These are phyloP conservation scores for Trichophyton benhamiae DNA, from an alignment of 2,329 filamentous ascomycete genomes.

Conservation along the genomic window DNA sequence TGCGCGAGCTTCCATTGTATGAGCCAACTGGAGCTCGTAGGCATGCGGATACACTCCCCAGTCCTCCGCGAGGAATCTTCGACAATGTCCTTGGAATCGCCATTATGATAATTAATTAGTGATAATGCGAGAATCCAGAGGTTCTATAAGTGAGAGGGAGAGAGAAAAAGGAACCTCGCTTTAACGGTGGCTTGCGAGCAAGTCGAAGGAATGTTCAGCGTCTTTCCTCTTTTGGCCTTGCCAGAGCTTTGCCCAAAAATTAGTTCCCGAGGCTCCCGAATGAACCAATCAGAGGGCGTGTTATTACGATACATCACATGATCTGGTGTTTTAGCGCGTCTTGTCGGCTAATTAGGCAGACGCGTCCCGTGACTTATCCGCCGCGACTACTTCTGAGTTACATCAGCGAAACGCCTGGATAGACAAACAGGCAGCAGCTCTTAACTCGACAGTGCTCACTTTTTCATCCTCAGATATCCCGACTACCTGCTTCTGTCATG, in stretches of 20 bases:
- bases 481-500: background rate
- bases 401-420: too few relatives aligned
- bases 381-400: background rate
- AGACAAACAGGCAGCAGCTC: background rate
- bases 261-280: background rate
- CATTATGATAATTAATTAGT: conserved; percentile 1
- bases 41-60: conserved; percentile 4
- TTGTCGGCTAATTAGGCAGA: conserved; percentile 3
- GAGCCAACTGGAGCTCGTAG: conserved; percentile 1
- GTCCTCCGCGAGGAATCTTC: conserved; percentile 3
- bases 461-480: background rate
- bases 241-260: background rate
- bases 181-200: background rate
- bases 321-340: conserved; percentile 7
- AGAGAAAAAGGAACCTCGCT: background rate
- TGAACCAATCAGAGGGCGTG: background rate
- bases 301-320: conserved; percentile 4
- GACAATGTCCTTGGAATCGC: conserved; percentile 8
- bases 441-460: background rate
- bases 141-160: too few relatives aligned
- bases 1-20: conserved; percentile 13
- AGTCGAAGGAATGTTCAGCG: background rate
- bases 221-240: background rate
- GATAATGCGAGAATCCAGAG: too few relatives aligned
- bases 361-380: background rate